These are phyloP conservation scores for Cyberlindnera misumaiensis DNA, from an alignment of 805 yeast genomes.

Conservation along the genomic window DNA sequence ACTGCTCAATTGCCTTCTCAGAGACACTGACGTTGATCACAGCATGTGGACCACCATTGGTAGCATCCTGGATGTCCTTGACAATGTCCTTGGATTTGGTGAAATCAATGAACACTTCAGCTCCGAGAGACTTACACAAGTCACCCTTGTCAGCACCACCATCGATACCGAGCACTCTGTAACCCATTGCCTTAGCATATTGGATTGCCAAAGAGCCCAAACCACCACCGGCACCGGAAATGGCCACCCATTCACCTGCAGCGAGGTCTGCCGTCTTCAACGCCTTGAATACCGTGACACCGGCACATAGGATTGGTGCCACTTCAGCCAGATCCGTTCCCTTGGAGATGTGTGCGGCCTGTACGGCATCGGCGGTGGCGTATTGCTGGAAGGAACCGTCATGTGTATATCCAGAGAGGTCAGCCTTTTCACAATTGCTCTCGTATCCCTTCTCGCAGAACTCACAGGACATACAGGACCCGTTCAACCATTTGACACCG, in stretches of 20 bases:
- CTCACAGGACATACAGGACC: constrained; percentile 60
- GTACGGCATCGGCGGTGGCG: constrained; percentile 59
- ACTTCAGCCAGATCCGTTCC: constrained; percentile 49
- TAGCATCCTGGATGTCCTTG: constrained; percentile 37
- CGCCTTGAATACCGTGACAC: constrained; percentile 53
- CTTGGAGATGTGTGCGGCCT: constrained; percentile 52
- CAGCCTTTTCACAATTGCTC: constrained; percentile 64
- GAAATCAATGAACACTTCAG: constrained; percentile 57
- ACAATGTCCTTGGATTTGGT: constrained; percentile 43
- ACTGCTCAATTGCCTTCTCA: constrained; percentile 42
- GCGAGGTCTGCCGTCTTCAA: constrained; percentile 48
- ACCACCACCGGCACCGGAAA: constrained; percentile 82
- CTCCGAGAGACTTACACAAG: constrained; percentile 50
- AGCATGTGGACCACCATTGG: constrained; percentile 65
- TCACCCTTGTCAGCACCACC: constrained; percentile 64
- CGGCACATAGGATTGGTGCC: constrained; percentile 52
- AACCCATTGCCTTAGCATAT: constrained; percentile 72
- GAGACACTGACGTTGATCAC: constrained; percentile 51
- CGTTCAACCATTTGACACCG: constrained; percentile 65
- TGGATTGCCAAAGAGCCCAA: constrained; percentile 71
- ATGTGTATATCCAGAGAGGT: constrained; percentile 67
- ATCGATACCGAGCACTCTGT: constrained; percentile 63
- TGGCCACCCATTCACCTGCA: constrained; percentile 69
- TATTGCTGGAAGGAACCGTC: constrained; percentile 45
- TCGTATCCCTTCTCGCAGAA: constrained; percentile 52